Conservation (phyloP, 306 rosid genomes). For the Dicorynia guianensis region DNA sequence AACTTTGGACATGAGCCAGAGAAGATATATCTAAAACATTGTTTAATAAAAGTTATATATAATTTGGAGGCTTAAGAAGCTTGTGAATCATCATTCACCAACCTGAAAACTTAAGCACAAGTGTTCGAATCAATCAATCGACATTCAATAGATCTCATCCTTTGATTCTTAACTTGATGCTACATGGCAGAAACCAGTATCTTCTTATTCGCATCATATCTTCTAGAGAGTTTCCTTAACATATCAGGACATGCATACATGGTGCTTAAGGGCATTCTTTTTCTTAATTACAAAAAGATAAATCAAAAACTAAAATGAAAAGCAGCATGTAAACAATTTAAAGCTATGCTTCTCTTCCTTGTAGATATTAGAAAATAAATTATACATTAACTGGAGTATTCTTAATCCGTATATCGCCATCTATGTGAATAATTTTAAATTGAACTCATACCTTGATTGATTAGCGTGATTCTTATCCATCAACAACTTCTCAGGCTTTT, state of each 20-base stretch:
- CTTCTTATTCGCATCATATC: background rate
- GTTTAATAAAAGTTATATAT: background rate
- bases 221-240: conserved; percentile 1
- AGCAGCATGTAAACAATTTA: conserved; percentile 22
- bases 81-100: background rate
- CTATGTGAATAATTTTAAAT: conserved; percentile 33
- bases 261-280: background rate
- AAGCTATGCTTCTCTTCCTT: conserved; percentile 18
- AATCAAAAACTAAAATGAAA: conserved; percentile 13
- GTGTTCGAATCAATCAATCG: conserved; percentile 10
- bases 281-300: conserved; percentile 14
- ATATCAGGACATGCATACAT: background rate
- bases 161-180: conserved; percentile 3
- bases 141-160: background rate
- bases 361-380: background rate
- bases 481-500: conserved; percentile 43
- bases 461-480: conserved; percentile 45
- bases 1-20: background rate
- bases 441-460: conserved; percentile 63
- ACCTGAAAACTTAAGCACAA: conserved; percentile 7
- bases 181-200: background rate
- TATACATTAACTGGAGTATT: conserved; percentile 23
- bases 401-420: conserved; percentile 17
- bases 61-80: conserved; percentile 21
- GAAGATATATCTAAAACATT: background rate